Evolutionary conservation across 2,329 filamentous ascomycete genomes (phyloP).

Genomic region (Hymenoscyphus scutula): DNA sequence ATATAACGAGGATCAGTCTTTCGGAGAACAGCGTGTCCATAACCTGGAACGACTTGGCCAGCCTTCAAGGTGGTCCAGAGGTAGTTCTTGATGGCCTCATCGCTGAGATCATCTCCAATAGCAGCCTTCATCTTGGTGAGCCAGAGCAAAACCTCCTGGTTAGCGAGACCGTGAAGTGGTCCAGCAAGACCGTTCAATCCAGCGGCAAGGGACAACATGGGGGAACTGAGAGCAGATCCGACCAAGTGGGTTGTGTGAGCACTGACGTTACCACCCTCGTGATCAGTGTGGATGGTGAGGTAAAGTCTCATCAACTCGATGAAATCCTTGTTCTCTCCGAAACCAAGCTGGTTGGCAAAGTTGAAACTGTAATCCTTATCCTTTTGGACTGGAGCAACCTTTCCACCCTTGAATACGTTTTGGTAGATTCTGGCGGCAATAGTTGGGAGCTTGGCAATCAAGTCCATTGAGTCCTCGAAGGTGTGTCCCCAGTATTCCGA

Average conservation of each 20-base stretch:
- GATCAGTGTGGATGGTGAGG: conserved; percentile 99
- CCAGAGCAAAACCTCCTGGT: conserved; percentile 99
- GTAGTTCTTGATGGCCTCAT: conserved; percentile 97
- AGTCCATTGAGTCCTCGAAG: conserved; percentile 99
- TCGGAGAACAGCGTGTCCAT: conserved; percentile 97
- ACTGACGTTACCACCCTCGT: conserved; percentile 98
- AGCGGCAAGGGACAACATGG: conserved; percentile 93
- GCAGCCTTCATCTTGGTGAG: conserved; percentile 97
- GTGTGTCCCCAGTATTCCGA: conserved; percentile 99
- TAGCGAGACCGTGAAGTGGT: conserved; percentile 97
- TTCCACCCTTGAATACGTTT: conserved; percentile 99
- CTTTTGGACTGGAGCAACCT: conserved; percentile 93
- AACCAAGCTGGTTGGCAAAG: conserved; percentile 99
- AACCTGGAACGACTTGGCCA: conserved; percentile 95
- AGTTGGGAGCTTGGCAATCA: conserved; percentile 98
- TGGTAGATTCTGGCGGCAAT: conserved; percentile 99
- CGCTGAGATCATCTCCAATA: conserved; percentile 90
- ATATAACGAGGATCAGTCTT: conserved; percentile 99
- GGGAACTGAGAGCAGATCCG: conserved; percentile 92
- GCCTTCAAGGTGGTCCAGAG: conserved; percentile 96
- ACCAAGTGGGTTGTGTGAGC: conserved; percentile 99
- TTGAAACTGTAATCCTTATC: conserved; percentile 99
- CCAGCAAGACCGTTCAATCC: conserved; percentile 98
- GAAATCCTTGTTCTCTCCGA: conserved; percentile 92
- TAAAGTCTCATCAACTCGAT: conserved; percentile 98